Evolutionary conservation across 305 asterid genomes (phyloP).

Genomic region (Vinca major): DNA sequence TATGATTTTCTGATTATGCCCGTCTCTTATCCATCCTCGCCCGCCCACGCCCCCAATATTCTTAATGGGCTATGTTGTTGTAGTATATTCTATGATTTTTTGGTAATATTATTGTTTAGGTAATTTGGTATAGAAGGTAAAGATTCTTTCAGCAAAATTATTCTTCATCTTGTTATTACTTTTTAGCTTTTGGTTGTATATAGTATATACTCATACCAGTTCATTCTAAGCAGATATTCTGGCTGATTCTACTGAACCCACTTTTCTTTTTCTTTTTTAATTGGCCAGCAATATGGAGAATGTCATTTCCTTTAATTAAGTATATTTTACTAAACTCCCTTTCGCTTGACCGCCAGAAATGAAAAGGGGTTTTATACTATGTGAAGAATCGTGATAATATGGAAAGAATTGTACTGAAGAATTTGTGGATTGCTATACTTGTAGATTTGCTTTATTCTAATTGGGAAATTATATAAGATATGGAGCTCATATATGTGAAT

Average conservation of each 20-base stretch:
- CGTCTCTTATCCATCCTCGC: no score
- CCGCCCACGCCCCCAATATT: no score
- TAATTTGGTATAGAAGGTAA: not conserved
- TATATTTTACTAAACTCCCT: no score
- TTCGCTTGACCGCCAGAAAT: no score
- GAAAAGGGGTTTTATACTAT: no score
- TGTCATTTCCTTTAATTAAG: no score
- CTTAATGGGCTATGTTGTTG: no score
- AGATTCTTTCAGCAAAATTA: not conserved
- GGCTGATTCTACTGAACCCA: constrained; percentile 12
- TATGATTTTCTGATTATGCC: not conserved
- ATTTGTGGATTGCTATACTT: no score
- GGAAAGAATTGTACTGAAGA: not conserved
- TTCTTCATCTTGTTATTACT: not conserved
- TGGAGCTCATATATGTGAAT: not conserved
- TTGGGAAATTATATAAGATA: not conserved
- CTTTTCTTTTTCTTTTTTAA: not conserved
- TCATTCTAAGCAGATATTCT: not conserved
- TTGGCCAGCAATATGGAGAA: no score
- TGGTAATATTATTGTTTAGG: not conserved
- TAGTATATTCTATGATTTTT: constrained; percentile 13
- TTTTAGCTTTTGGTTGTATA: constrained; percentile 2
- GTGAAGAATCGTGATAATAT: not conserved
- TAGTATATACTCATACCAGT: not conserved
- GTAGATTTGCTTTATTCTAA: not conserved